Conservation (phyloP, 306 rosid genomes). For the Dalbergia cultrata region DNA sequence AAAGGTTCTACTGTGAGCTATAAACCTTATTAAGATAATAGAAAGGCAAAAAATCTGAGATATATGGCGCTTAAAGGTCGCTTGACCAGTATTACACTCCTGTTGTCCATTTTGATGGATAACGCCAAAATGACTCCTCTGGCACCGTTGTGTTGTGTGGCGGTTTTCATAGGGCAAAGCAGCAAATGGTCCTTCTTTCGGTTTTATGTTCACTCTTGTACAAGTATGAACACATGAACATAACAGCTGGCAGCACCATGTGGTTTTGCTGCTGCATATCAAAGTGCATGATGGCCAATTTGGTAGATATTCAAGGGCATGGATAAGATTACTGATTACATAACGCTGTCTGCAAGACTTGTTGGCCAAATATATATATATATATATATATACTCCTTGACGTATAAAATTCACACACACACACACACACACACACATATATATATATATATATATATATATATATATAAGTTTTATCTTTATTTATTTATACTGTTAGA, state of each 20-base stretch:
- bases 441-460: too few species aligned
- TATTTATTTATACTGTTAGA: too few species aligned
- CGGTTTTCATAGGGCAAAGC: slow-evolving; percentile 22
- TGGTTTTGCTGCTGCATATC: slow-evolving; percentile 42
- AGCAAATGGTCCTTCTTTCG: slow-evolving; percentile 41
- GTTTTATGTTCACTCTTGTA: slow-evolving; percentile 28
- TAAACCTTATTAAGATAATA: not conserved
- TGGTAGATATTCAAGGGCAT: slow-evolving; percentile 33
- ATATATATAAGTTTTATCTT: too few species aligned
- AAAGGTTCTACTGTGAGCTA: not conserved
- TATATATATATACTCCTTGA: too few species aligned
- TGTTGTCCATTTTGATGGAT: slow-evolving; percentile 15
- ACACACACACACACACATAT: too few species aligned
- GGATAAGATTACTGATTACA: slow-evolving; percentile 22
- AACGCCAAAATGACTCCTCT: slow-evolving; percentile 7
- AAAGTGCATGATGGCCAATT: slow-evolving; percentile 36
- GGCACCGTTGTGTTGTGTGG: slow-evolving; percentile 25
- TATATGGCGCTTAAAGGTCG: slow-evolving; percentile 7
- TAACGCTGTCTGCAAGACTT: not conserved
- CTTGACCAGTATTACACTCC: not conserved
- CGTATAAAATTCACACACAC: too few species aligned
- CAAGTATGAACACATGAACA: slow-evolving; percentile 27
- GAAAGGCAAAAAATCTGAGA: not conserved
- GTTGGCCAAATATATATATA: too few species aligned
- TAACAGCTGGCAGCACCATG: slow-evolving; percentile 42